Evolutionary conservation across 495 filamentous ascomycete genomes (phyloP).

Genomic region (Xylaria longipes): DNA sequence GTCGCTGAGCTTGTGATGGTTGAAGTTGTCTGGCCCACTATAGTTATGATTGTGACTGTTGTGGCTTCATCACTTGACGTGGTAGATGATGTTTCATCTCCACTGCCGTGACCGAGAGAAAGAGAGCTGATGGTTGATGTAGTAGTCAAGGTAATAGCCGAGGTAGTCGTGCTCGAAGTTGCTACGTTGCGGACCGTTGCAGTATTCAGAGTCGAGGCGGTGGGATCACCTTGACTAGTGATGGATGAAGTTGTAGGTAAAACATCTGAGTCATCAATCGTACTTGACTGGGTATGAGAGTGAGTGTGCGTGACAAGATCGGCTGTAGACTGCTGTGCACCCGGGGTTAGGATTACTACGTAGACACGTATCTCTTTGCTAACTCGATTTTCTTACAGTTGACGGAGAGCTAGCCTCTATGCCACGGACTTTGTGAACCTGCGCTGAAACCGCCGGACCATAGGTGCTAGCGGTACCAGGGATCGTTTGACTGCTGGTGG

Average conservation of each 20-base stretch:
- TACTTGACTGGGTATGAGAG: background rate
- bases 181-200: background rate
- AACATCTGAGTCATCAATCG: constrained; percentile 6
- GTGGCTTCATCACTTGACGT: background rate
- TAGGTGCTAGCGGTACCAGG: no score
- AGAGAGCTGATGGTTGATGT: background rate
- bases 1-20: background rate
- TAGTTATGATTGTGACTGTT: background rate
- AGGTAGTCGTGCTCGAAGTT: background rate
- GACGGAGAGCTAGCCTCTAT: background rate
- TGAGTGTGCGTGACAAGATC: constrained; percentile 11
- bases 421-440: background rate
- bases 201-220: background rate
- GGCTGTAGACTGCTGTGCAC: background rate
- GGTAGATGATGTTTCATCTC: background rate
- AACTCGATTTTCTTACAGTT: background rate
- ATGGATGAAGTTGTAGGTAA: background rate
- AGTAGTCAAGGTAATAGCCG: background rate
- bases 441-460: background rate
- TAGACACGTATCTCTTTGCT: background rate
- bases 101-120: background rate
- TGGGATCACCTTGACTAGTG: background rate
- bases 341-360: background rate
- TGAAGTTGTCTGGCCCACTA: background rate
- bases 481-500: background rate